Base-by-base conservation (phyloP, 768 basidiomycete species). In the Russula griseocarnosa region DNA sequence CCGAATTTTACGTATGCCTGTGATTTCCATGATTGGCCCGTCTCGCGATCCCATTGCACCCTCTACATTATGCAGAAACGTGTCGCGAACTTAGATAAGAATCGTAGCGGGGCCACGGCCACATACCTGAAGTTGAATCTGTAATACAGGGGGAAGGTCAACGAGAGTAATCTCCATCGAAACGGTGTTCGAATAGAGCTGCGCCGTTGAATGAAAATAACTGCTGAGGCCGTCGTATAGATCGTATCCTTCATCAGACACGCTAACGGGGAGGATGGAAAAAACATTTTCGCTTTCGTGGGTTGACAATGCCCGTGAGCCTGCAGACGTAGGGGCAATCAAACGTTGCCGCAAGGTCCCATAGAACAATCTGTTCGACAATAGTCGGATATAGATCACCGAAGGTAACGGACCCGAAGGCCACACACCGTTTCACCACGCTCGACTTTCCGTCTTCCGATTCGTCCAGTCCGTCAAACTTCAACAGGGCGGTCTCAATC, bases 1-100 rank as follows among this genome's bases (percentile, higher is more conserved):
- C 81, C 86, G 71, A 96, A 97, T 70, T 87, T 90, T 67, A 99
- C 88, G 73, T 94, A 96, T 4, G 93, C 94, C 71, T 99, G 96
- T 6, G 92, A 94, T 74, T 99, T 99, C 79, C 91, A 94, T 18
- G 94, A 87, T 67, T 94, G 90, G 60, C 92, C 81, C 0, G 90
- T 93, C 68, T 92, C 88, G 10, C 93, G 84, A 72, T 98, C 93
- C 77, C 94, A 98, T 81, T 96, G 94, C 5, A 94, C 94, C 62
- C 94, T 80, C 93, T 95, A 69, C 9, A 22, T 10, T 4, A 22
- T 30, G 2, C 26, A 56, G 8, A 24, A 56, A 57, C 54, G 62
- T 20, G n/a, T 54, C 53, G 53, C 30, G 22, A 13, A 26, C 13
- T 22, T 11, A 40, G 46, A 44, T 13, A 26, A 36, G 20, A 59